Percentiles rank a stretch among this genome's conserved stretches.
Evolutionary conservation across 257 asterid species (phyloP).

Genomic region (Salvia rosmarinus): DNA sequence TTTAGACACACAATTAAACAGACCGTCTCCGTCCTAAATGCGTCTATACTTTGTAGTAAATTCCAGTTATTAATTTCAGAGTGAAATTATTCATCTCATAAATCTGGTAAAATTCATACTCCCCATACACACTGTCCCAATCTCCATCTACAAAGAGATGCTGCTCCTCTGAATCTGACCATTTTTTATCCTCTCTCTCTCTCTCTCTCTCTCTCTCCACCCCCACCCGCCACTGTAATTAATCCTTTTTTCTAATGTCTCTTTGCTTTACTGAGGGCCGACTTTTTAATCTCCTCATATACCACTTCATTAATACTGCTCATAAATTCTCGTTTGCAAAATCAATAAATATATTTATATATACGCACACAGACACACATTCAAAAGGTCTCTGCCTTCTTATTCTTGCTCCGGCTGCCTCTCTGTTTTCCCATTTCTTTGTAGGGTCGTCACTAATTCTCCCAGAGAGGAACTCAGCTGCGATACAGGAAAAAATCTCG

Average conservation of each 20-base stretch:
- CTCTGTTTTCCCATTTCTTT: conserved; percentile 35
- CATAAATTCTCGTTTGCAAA: not conserved
- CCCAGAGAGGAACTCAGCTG: conserved; percentile 27
- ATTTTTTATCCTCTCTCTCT: conserved; percentile 15
- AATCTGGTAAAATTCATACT: conserved; percentile 31
- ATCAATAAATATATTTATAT: conserved; percentile 16
- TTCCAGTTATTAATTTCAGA: conserved; percentile 25
- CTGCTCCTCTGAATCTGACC: conserved; percentile 45
- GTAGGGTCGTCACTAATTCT: conserved; percentile 30
- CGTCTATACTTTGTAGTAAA: conserved; percentile 28
- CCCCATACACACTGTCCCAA: conserved; percentile 33
- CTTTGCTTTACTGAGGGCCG: conserved; percentile 43
- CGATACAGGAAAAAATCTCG: conserved; percentile 7
- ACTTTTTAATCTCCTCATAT: conserved; percentile 47
- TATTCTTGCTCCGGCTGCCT: conserved; percentile 34
- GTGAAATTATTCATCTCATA: conserved; percentile 14
- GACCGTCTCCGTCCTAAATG: conserved; percentile 29
- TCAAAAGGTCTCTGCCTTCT: conserved; percentile 32
- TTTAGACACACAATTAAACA: conserved; percentile 21
- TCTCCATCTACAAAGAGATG: conserved; percentile 23
- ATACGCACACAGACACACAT: not conserved
- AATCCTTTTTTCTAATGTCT: not conserved
- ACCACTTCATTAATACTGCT: conserved; percentile 32
- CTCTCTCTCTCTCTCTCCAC: too few relatives aligned
- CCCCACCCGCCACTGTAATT: conserved; percentile 35